Evolutionary conservation across 148 eudicot species (phyloP).

Genomic region (Nepenthes mirabilis): DNA sequence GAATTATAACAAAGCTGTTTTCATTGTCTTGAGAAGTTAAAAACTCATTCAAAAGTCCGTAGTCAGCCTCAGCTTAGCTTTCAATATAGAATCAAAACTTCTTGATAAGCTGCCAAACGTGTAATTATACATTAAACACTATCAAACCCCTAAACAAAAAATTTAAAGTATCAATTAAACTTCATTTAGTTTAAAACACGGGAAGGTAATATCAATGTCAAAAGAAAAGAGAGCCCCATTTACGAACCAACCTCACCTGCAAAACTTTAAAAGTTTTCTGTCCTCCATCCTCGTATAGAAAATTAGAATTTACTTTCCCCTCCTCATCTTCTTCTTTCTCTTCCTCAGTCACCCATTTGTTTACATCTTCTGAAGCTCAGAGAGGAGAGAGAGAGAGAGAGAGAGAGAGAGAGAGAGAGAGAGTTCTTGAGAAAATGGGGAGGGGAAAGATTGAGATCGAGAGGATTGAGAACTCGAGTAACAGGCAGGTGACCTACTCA

Average conservation of each 20-base stretch:
- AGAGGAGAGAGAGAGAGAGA: conserved; percentile 3
- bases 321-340: background rate
- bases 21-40: too few species aligned
- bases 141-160: too few species aligned
- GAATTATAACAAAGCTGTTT: too few species aligned
- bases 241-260: conserved; percentile 24
- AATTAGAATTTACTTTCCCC: background rate
- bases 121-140: too few species aligned
- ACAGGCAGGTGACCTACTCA: conserved; percentile 82
- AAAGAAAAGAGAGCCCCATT: conserved; percentile 7
- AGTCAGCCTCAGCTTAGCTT: too few species aligned
- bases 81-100: too few species aligned
- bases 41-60: too few species aligned
- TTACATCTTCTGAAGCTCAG: background rate
- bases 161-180: background rate
- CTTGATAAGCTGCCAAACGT: too few species aligned
- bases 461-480: conserved; percentile 74
- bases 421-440: conserved; percentile 34
- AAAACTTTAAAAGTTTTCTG: conserved; percentile 35
- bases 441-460: conserved; percentile 89
- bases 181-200: background rate
- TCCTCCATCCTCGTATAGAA: conserved; percentile 19
- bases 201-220: background rate
- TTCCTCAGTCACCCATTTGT: background rate
- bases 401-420: background rate